Evolutionary conservation across 345 rosid genomes (phyloP).

Genomic region (Luvunga scandens): DNA sequence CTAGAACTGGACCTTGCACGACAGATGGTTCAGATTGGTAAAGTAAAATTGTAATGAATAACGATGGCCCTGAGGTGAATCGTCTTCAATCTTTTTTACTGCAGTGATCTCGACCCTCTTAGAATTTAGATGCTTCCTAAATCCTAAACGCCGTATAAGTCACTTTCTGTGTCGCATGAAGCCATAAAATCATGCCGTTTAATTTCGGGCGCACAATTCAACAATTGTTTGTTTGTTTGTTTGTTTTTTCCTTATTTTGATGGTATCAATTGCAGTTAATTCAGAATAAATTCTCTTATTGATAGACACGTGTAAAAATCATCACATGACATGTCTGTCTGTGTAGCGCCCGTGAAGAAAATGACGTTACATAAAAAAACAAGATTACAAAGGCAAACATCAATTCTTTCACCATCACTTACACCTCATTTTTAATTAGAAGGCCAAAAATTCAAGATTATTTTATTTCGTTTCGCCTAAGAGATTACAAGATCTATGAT

Average conservation of each 20-base stretch:
- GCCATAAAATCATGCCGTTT: neutral
- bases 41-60: too few species aligned
- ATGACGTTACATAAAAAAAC: too few species aligned
- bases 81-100: too few species aligned
- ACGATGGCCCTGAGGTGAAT: too few species aligned
- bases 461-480: neutral
- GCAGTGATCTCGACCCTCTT: too few species aligned
- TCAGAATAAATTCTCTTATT: too few species aligned
- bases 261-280: neutral
- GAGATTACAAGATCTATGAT: neutral
- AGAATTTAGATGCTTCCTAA: too few species aligned
- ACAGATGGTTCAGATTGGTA: too few species aligned
- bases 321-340: neutral
- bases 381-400: neutral
- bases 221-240: too few species aligned
- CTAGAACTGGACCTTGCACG: too few species aligned
- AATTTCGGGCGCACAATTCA: too few species aligned
- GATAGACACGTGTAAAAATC: neutral
- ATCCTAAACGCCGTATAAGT: neutral
- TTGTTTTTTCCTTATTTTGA: too few species aligned
- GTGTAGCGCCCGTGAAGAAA: conserved; percentile 2
- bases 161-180: neutral
- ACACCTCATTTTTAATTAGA: neutral
- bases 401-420: neutral
- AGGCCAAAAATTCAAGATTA: neutral